phyloP scores from a whole-genome alignment of 139 green algal genomes.

The Edaphochlamys debaryana region DNA sequence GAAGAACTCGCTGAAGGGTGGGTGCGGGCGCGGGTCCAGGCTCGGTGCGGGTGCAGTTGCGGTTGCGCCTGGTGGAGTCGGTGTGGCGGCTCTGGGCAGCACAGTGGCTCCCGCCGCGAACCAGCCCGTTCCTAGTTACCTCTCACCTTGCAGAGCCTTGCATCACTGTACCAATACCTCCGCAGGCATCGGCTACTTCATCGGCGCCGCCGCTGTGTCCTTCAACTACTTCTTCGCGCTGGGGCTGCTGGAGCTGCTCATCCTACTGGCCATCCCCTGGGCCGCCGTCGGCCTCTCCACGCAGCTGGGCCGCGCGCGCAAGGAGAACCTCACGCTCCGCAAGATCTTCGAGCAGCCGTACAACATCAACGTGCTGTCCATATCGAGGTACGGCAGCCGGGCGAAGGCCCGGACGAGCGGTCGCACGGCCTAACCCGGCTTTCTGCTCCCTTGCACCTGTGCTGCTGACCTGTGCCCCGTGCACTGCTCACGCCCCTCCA shows the following conservation, averaged over 20 bases:
- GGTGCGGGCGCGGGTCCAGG: too few species aligned
- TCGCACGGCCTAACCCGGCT: too few species aligned
- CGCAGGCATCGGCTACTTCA: conserved; percentile 83
- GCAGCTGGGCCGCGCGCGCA: conserved; percentile 71
- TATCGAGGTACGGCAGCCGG: conserved; percentile 63
- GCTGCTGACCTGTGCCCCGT: too few species aligned
- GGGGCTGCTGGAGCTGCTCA: conserved; percentile 69
- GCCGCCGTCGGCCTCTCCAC: conserved; percentile 64
- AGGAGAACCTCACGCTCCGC: conserved; percentile 76
- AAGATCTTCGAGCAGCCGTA: conserved; percentile 74
- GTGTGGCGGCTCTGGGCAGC: too few species aligned
- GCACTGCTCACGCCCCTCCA: not conserved
- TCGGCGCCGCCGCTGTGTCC: conserved; percentile 76
- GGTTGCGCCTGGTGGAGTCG: too few species aligned
- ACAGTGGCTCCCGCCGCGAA: too few species aligned
- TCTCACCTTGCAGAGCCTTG: too few species aligned
- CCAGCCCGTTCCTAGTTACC: too few species aligned
- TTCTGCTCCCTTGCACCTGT: too few species aligned
- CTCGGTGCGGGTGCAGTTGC: too few species aligned
- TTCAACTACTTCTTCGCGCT: conserved; percentile 82
- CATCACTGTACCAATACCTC: too few species aligned
- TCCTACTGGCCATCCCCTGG: conserved; percentile 81
- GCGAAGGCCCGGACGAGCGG: too few species aligned
- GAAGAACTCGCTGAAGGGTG: conserved; percentile 85
- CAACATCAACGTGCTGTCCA: conserved; percentile 83